Percentiles rank a stretch among this genome's conserved stretches.
Conservation (phyloP, 2,329 filamentous ascomycete genomes). For the Colletotrichum cordylinicola region DNA sequence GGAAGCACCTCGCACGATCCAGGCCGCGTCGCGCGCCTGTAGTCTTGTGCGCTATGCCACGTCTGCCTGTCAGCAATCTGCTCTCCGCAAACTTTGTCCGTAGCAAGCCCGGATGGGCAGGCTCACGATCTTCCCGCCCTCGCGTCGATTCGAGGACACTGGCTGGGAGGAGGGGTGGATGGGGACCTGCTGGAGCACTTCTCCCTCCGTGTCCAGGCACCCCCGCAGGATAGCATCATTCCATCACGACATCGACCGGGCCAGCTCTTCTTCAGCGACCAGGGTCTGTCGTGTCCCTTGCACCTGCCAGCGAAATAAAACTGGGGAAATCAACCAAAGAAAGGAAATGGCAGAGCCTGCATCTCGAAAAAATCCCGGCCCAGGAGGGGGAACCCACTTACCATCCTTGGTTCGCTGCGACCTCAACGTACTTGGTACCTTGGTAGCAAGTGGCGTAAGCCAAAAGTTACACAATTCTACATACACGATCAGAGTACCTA, state of each 20-base stretch:
- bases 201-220: slow-evolving; percentile 3
- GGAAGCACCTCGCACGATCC: slow-evolving; percentile 21
- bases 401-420: slow-evolving; percentile 4
- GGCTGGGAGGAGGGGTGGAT: slow-evolving; percentile 9
- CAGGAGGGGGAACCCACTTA: background rate
- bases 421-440: slow-evolving; percentile 2
- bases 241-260: slow-evolving; percentile 19
- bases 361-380: slow-evolving; percentile 20
- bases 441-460: too few species aligned
- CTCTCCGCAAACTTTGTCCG: slow-evolving; percentile 21
- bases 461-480: too few species aligned
- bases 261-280: slow-evolving; percentile 20
- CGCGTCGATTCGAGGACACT: slow-evolving; percentile 16
- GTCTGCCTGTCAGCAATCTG: slow-evolving; percentile 18
- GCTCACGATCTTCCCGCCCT: slow-evolving; percentile 21
- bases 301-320: background rate
- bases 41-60: slow-evolving; percentile 14
- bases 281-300: background rate
- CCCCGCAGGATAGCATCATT: slow-evolving; percentile 19
- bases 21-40: slow-evolving; percentile 16
- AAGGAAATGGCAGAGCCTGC: background rate
- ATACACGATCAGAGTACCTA: too few species aligned
- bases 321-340: background rate
- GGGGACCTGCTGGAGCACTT: background rate
- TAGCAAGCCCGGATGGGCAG: slow-evolving; percentile 11